Conservation (phyloP, 2,329 filamentous ascomycete genomes). For the Pestalotiopsis sp. region DNA sequence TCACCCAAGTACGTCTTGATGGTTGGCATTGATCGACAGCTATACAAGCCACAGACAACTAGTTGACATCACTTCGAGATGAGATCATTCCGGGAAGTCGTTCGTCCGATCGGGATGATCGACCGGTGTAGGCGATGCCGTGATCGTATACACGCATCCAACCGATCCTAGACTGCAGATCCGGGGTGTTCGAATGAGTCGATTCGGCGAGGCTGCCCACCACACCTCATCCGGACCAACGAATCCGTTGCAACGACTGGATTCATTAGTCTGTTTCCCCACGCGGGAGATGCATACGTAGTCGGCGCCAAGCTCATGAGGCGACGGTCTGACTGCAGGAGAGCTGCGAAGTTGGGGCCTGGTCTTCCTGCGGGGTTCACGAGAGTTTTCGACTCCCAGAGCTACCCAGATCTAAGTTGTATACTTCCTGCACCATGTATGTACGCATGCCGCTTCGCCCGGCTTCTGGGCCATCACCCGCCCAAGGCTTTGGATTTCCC, state of each 20-base stretch:
- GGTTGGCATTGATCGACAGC: background rate
- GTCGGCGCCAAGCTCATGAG: background rate
- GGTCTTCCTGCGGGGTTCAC: background rate
- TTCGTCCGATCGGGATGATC: background rate
- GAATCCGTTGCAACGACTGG: background rate
- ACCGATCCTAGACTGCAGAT: background rate
- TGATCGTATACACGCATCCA: background rate
- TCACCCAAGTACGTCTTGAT: background rate
- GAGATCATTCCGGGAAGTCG: background rate
- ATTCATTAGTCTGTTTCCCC: background rate
- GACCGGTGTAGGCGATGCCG: background rate
- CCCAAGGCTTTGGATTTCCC: background rate
- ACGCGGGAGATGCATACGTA: background rate
- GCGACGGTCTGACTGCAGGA: background rate
- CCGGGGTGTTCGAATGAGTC: background rate
- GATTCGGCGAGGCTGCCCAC: background rate
- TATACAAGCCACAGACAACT: background rate
- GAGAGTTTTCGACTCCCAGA: background rate
- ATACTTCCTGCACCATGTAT: background rate
- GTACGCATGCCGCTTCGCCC: background rate
- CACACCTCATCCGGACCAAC: background rate
- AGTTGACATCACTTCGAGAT: background rate
- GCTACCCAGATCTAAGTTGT: background rate
- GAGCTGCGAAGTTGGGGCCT: background rate
- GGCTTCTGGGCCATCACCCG: background rate